Conservation (phyloP, 768 basidiomycete species). For the Boletus edulis region DNA sequence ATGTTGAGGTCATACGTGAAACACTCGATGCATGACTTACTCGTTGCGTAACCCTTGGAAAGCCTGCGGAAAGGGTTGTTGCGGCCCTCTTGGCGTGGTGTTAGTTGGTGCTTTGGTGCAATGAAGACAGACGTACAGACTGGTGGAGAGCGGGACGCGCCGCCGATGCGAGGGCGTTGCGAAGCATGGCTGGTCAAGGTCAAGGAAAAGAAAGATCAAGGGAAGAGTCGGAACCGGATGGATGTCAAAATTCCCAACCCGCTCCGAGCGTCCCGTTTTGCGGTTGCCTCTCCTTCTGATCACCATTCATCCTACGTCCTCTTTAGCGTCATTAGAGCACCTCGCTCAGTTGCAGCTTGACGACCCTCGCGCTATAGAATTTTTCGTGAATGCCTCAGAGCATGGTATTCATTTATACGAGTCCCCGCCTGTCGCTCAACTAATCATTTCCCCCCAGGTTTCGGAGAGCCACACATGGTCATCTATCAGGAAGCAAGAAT, state of each 20-base stretch:
- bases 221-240: constrained; percentile 31
- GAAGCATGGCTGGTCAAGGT: constrained; percentile 54
- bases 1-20: constrained; percentile 4
- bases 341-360: constrained; percentile 54
- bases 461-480: constrained; percentile 67
- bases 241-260: background rate
- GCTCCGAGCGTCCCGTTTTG: too few species aligned
- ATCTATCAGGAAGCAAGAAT: constrained; percentile 56
- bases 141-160: constrained; percentile 52
- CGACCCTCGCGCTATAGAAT: constrained; percentile 73
- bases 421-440: background rate
- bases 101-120: background rate
- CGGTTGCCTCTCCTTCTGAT: background rate
- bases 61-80: constrained; percentile 76
- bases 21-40: constrained; percentile 39
- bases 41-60: constrained; percentile 69
- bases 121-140: constrained; percentile 43
- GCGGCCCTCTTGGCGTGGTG: constrained; percentile 53
- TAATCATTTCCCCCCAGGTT: constrained; percentile 48
- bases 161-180: constrained; percentile 57
- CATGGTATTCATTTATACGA: constrained; percentile 35
- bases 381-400: constrained; percentile 69
- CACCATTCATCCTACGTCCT: constrained; percentile 43
- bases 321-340: constrained; percentile 67
- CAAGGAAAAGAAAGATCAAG: constrained; percentile 25